A percentile compares a stretch with the other conserved stretches of the same genome.
Conservation (phyloP, 371 early-diverging fungal species). For the Saksenaea oblongispora region DNA sequence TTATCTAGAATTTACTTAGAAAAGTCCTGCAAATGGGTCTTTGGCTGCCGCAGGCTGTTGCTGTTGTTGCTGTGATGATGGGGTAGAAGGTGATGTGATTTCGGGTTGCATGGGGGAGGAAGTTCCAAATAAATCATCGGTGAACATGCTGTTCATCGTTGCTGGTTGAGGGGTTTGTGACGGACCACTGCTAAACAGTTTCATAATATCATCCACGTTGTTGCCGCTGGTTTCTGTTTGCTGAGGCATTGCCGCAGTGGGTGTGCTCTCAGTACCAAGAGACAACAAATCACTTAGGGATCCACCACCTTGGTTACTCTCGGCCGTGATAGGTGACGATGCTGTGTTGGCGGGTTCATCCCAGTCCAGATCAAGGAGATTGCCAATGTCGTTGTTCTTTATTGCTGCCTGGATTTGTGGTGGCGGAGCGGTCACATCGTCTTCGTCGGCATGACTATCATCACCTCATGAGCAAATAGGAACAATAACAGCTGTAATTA, state of each 20-base stretch:
- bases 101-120: constrained; percentile 7
- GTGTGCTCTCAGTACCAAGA: constrained; percentile 14
- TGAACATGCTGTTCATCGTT: not conserved
- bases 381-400: constrained; percentile 58
- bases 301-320: constrained; percentile 15
- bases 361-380: constrained; percentile 56
- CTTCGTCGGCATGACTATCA: constrained; percentile 51
- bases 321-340: constrained; percentile 27
- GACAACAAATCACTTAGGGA: constrained; percentile 35
- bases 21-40: constrained; percentile 29
- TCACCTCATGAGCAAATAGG: not conserved
- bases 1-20: constrained; percentile 11
- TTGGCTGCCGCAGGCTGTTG: constrained; percentile 7
- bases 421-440: constrained; percentile 55
- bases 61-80: constrained; percentile 12
- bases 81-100: not conserved
- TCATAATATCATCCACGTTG: constrained; percentile 40
- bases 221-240: constrained; percentile 6
- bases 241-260: constrained; percentile 2
- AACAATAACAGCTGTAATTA: not conserved
- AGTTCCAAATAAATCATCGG: constrained; percentile 20
- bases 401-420: constrained; percentile 53
- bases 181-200: constrained; percentile 27
- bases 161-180: constrained; percentile 11
- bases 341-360: constrained; percentile 38